Evolutionary conservation across 129 eudicot species (phyloP), one percentile per base, ranked within the genome.

Genomic region (Mikania micrantha): DNA sequence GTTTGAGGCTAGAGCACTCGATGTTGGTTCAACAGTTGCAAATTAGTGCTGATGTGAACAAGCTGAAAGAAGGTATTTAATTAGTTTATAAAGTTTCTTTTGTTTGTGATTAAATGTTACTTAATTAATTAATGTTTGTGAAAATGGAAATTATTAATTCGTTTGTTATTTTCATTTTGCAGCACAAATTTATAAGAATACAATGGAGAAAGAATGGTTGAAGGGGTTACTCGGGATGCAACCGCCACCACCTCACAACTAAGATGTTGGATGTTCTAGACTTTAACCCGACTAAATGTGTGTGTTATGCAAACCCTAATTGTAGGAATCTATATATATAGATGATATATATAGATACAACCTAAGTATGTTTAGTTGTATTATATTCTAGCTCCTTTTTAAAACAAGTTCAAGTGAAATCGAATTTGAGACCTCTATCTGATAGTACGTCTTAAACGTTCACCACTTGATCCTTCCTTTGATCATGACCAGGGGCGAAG

Each of bases 131-230:
- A 42, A 1, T 59, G 57, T 16, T 31, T 12, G 20, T 71, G 21
- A 29, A 41, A 45, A 28, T 27, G 8, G 35, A 40, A 31, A 45
- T 19, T 9, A 13, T 17, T 70, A 20, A 19, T 44, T 71, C 29
- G 7, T 40, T 60, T 45, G 59, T 59, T 61, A 3, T 31, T 44
- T 42, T 60, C 29, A 59, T 15, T 7, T 52, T 52, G 36, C 22
- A 71, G 76, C 68, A 1, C 17, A 71, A 71, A 45, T 71, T 60
- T 57, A 59, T 2, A 50, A 60, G 58, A 44, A 41, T 1, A 45
- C 47, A 60, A 20, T 45, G 60, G 76, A 71, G 59, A 35, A 22
- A 31, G 25, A 15, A 24, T n/a, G 25, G 25, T 60, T 71, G 45
- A 60, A 2, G 49, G 69, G 53, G 32, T 7, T 71, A 21, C 17